Percentiles rank a stretch among this genome's conserved stretches.
phyloP scores from a whole-genome alignment of 2,329 filamentous ascomycete genomes.

The Trichophaea hybrida region DNA sequence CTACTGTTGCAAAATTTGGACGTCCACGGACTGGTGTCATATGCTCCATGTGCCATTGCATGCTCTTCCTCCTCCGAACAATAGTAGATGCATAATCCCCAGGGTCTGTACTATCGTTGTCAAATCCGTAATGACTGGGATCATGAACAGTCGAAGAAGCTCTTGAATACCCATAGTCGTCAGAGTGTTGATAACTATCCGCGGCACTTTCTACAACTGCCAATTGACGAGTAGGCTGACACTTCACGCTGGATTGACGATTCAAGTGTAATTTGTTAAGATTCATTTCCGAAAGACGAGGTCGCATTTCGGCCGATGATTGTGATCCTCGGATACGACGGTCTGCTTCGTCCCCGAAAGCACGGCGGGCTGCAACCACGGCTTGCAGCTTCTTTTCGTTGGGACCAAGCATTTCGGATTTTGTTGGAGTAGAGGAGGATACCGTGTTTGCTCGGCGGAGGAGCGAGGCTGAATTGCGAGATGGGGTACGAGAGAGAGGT shows the following conservation, averaged over 20 bases:
- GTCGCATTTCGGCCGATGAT: background rate
- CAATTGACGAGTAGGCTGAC: background rate
- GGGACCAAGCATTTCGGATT: constrained; percentile 15
- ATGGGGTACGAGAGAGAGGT: background rate
- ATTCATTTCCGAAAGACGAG: background rate
- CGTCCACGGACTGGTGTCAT: background rate
- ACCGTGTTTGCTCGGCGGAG: constrained; percentile 16
- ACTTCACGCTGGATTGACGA: background rate
- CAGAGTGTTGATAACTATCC: background rate
- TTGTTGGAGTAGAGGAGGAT: constrained; percentile 16
- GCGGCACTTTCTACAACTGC: background rate
- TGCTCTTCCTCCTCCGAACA: background rate
- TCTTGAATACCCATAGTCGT: background rate
- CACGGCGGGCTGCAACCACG: constrained; percentile 20
- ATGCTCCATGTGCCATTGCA: background rate
- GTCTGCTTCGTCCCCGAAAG: constrained; percentile 15
- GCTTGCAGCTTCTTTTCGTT: constrained; percentile 18
- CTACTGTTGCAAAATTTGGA: background rate
- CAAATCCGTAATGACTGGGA: background rate
- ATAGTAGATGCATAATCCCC: background rate
- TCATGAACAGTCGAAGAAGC: background rate
- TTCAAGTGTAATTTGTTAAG: background rate
- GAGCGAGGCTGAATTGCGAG: background rate
- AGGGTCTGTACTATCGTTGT: background rate
- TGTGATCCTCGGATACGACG: constrained; percentile 8